Percentiles rank a stretch among this genome's conserved stretches.
phyloP scores from a whole-genome alignment of 140 eudicot genomes.

The Ambrosia hybrid region DNA sequence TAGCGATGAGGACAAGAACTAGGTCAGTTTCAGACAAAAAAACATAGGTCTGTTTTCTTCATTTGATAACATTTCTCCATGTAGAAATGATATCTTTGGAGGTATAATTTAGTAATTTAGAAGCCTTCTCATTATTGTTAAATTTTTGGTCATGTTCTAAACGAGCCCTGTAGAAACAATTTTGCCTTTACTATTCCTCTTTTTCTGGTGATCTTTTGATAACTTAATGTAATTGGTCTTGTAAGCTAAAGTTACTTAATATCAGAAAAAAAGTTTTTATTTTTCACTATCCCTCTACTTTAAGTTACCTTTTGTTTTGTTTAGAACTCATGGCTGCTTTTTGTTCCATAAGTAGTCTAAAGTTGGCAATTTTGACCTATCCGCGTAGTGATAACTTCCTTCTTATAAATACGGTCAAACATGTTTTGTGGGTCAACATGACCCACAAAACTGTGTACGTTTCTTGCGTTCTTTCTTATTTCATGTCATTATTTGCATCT shows the following conservation, averaged over 20 bases:
- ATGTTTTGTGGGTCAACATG: background rate
- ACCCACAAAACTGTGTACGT: background rate
- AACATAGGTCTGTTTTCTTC: constrained; percentile 14
- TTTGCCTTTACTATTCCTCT: background rate
- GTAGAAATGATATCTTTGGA: constrained; percentile 20
- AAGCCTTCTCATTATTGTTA: background rate
- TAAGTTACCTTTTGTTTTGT: background rate
- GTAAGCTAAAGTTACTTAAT: constrained; percentile 21
- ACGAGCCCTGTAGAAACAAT: background rate
- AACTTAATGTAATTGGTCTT: constrained; percentile 9
- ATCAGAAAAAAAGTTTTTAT: background rate
- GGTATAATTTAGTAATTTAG: constrained; percentile 19
- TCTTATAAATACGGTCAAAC: background rate
- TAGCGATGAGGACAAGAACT: constrained; percentile 33
- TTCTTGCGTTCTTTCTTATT: background rate
- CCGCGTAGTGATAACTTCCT: no score
- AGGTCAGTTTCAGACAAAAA: constrained; percentile 34
- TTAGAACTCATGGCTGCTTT: constrained; percentile 12
- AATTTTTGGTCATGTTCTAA: constrained; percentile 3
- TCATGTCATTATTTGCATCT: background rate
- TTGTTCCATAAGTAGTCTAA: background rate
- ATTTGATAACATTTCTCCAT: constrained; percentile 13
- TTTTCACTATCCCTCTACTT: background rate
- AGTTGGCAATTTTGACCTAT: no score
- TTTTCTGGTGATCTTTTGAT: background rate